A percentile compares a stretch with the other conserved stretches of the same genome.
phyloP scores from a whole-genome alignment of 805 yeast species.

The Saturnispora quitensis region DNA sequence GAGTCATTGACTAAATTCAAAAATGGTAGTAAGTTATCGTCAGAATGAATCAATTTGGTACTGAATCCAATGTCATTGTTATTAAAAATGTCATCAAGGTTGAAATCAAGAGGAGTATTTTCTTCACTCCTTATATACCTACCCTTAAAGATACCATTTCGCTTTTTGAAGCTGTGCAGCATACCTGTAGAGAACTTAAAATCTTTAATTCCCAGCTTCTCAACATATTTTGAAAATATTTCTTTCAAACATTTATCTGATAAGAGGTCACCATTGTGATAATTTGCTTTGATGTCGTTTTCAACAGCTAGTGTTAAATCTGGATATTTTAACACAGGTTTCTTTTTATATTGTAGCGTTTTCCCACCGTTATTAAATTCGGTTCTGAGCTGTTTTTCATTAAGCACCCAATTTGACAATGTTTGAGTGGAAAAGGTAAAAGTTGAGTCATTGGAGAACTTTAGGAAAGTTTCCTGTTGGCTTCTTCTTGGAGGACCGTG shows the following conservation, averaged over 20 bases:
- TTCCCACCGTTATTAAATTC: conserved; percentile 21
- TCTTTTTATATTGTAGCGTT: conserved; percentile 21
- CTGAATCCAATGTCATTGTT: conserved; percentile 27
- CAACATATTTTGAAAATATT: conserved; percentile 12
- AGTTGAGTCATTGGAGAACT: conserved; percentile 16
- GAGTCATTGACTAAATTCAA: neutral
- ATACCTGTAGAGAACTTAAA: conserved; percentile 27
- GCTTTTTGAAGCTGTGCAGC: conserved; percentile 27
- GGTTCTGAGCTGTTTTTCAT: conserved; percentile 20
- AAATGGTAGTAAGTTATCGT: conserved; percentile 21
- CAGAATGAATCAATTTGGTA: conserved; percentile 30
- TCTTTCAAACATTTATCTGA: conserved; percentile 24
- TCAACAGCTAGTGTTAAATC: conserved; percentile 27
- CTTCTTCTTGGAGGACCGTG: conserved; percentile 24
- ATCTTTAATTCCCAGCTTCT: conserved; percentile 19
- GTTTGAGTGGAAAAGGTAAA: conserved; percentile 30
- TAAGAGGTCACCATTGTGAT: conserved; percentile 14
- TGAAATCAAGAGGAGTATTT: conserved; percentile 6
- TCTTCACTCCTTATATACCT: neutral
- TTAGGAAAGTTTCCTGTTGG: conserved; percentile 22
- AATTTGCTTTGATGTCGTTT: conserved; percentile 15
- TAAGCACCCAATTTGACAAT: conserved; percentile 26
- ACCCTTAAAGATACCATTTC: conserved; percentile 21
- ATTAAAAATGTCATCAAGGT: conserved; percentile 24
- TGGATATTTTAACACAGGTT: conserved; percentile 28